Base-by-base conservation (phyloP, 805 yeast genomes). In the Kodamaea nitidulidarum region DNA sequence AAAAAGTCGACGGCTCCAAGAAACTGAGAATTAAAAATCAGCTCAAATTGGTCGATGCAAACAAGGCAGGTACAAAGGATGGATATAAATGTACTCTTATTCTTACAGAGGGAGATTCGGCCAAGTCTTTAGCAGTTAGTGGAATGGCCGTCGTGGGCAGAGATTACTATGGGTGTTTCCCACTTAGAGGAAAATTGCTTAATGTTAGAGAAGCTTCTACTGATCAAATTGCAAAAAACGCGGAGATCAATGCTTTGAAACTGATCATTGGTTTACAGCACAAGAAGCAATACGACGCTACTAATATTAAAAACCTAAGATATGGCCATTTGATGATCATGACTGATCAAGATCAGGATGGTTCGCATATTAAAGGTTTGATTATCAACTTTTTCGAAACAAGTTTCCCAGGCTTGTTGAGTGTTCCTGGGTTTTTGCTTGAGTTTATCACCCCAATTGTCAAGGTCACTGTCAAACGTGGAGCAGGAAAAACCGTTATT, bases 271-370 rank as follows among this genome's bases (percentile, higher is more conserved):
- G 98, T 15, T 70, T 93, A 40, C 96, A 90, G 60, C 98, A 93
- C 63, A 88, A 84, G 52, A 91, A 88, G 63, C 71, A 70, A 31
- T 93, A 93, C 57, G 65, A 60, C 14, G 42, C 60, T 1, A 81
- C 80, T 15, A 83, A 81, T 47, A 70, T 84, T 11, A 76, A 76
- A 41, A 80, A 83, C 3, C 69, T 93, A 46, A 79, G 98, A 59
- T 93, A 93, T 56, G 98, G 98, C 26, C 96, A 88, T 59, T 76
- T 93, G 37, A 93, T 93, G 98, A 88, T 93, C 58, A 93, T 93
- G 98, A 88, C 98, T 5, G 98, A 93, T 84, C 98, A 93, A 66
- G 98, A 93, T 87, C 95, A 90, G 52, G 98, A 93, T 73, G 98
- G 98, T 45, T 84, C 95, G 12, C 98, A 93, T 69, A 93, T 93